These are phyloP conservation scores for Chlorella sorokiniana DNA, from an alignment of 139 green algal species.

Conservation along the genomic window DNA sequence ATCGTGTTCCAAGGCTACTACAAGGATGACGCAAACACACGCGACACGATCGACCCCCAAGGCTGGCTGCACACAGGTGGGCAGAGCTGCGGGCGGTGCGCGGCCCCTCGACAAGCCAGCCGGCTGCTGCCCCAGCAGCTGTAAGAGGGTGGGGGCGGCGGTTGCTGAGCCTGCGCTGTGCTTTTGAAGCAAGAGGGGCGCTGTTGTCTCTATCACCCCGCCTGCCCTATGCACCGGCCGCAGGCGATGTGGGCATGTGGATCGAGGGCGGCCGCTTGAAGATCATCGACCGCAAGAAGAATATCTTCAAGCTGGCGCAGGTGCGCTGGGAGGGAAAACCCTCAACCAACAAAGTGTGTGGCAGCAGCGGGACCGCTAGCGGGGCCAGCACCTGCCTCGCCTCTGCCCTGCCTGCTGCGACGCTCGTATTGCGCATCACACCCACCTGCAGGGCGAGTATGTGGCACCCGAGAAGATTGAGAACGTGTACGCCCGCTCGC, in stretches of 20 bases:
- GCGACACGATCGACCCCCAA: conserved; percentile 85
- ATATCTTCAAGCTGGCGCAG: conserved; percentile 95
- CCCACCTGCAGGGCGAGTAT: conserved; percentile 78
- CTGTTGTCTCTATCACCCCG: not conserved
- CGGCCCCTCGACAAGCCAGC: too few relatives aligned
- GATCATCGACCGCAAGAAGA: conserved; percentile 97
- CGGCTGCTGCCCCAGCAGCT: too few relatives aligned
- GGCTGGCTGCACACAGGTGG: conserved; percentile 96
- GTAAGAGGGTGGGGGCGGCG: too few relatives aligned
- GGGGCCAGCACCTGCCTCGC: too few relatives aligned
- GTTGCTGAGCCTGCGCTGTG: not conserved
- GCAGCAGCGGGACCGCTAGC: too few relatives aligned
- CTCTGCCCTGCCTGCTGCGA: too few relatives aligned
- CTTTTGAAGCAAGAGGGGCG: too few relatives aligned
- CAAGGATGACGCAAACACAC: conserved; percentile 76
- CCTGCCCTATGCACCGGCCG: not conserved
- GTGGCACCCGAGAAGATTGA: conserved; percentile 99
- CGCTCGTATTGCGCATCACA: too few relatives aligned
- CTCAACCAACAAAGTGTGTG: too few relatives aligned
- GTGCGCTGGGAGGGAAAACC: not conserved
- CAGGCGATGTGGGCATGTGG: conserved; percentile 42
- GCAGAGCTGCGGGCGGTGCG: too few relatives aligned
- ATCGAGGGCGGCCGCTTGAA: conserved; percentile 81
- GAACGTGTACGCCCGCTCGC: conserved; percentile 81
- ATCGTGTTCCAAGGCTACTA: conserved; percentile 90